Conservation (phyloP, 495 filamentous ascomycete genomes). For the Bacidia gigantensis region DNA sequence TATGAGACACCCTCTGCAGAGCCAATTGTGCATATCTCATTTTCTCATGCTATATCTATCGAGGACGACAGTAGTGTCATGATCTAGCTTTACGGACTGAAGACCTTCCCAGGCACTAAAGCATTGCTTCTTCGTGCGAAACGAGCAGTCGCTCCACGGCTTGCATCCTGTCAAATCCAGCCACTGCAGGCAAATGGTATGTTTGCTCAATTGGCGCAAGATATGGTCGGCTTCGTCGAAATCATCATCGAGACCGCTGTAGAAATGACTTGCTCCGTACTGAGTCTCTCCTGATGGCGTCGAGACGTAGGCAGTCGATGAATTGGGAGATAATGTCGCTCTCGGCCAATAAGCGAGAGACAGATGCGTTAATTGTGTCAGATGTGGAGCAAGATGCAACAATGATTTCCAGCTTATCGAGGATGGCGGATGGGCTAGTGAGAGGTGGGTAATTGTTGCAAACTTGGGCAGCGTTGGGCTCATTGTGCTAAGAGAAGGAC, state of each 20-base stretch:
- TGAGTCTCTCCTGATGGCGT: conserved; percentile 35
- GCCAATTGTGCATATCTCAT: too few species aligned
- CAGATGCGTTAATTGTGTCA: conserved; percentile 58
- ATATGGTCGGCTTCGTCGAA: conserved; percentile 56
- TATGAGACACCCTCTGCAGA: too few species aligned
- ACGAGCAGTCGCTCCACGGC: conserved; percentile 55
- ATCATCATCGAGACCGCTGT: conserved; percentile 52
- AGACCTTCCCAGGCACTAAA: conserved; percentile 12
- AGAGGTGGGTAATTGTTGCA: conserved; percentile 41
- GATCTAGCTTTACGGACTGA: conserved; percentile 10
- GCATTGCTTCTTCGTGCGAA: conserved; percentile 21
- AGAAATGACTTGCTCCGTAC: conserved; percentile 50
- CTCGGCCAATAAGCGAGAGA: conserved; percentile 71
- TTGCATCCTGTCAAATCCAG: conserved; percentile 70
- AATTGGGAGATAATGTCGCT: conserved; percentile 52
- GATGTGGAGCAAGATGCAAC: conserved; percentile 43
- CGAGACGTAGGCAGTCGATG: conserved; percentile 35
- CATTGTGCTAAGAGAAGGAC: not conserved
- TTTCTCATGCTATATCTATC: too few species aligned
- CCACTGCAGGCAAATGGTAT: conserved; percentile 58
- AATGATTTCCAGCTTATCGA: conserved; percentile 54
- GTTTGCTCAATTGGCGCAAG: conserved; percentile 51
- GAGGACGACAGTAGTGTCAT: too few species aligned
- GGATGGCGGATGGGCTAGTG: conserved; percentile 33
- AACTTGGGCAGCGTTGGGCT: conserved; percentile 20